Evolutionary conservation across 495 filamentous ascomycete genomes (phyloP).

Genomic region (Penicillium fimorum): DNA sequence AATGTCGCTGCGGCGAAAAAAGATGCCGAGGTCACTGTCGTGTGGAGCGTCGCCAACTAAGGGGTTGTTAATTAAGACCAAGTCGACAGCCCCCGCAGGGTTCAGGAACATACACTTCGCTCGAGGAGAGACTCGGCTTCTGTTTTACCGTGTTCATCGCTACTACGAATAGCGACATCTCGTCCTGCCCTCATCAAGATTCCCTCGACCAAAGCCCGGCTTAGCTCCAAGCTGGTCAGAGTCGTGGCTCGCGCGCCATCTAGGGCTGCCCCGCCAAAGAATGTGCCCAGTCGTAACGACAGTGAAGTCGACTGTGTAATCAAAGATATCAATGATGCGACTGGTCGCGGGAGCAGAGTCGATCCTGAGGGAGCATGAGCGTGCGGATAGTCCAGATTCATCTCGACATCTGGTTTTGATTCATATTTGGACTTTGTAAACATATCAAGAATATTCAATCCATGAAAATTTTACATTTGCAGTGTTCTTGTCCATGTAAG

Average conservation of each 20-base stretch:
- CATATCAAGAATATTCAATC: slow-evolving; percentile 19
- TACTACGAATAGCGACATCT: slow-evolving; percentile 57
- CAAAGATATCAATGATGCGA: slow-evolving; percentile 69
- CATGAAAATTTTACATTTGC: slow-evolving; percentile 5
- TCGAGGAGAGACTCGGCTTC: slow-evolving; percentile 64
- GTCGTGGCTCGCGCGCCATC: slow-evolving; percentile 67
- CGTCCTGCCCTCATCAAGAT: slow-evolving; percentile 66
- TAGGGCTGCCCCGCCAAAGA: slow-evolving; percentile 62
- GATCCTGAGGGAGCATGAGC: slow-evolving; percentile 34
- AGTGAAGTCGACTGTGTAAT: slow-evolving; percentile 67
- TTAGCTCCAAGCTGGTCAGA: slow-evolving; percentile 66
- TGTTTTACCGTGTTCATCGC: slow-evolving; percentile 54
- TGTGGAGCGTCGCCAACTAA: slow-evolving; percentile 59
- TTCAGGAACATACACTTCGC: slow-evolving; percentile 45
- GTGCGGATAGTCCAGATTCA: slow-evolving; percentile 5
- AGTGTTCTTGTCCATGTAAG: background rate
- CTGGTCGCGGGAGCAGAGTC: slow-evolving; percentile 63
- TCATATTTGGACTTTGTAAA: slow-evolving; percentile 15
- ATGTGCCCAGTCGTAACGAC: slow-evolving; percentile 66
- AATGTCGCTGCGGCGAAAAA: slow-evolving; percentile 72
- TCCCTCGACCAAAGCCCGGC: slow-evolving; percentile 63
- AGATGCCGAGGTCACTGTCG: slow-evolving; percentile 60
- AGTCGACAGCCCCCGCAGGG: background rate
- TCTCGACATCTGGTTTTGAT: slow-evolving; percentile 1
- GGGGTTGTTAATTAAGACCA: slow-evolving; percentile 10